Evolutionary conservation across 306 rosid genomes (phyloP).

Genomic region (Ormosia semicastrata): DNA sequence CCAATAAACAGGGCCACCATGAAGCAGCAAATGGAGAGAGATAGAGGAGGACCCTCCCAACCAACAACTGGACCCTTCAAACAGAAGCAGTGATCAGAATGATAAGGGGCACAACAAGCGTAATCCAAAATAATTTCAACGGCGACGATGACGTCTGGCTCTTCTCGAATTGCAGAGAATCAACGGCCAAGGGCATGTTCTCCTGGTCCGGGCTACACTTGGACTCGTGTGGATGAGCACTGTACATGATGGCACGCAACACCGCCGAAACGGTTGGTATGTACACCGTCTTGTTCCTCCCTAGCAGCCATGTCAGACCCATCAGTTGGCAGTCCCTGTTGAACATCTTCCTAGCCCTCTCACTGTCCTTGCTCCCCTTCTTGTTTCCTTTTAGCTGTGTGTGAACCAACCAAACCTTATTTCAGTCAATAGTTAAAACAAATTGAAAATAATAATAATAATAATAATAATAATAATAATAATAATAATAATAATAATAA

Average conservation of each 20-base stretch:
- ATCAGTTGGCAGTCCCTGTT: slow-evolving; percentile 77
- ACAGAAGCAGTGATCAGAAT: slow-evolving; percentile 18
- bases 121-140: neutral
- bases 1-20: neutral
- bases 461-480: too few relatives aligned
- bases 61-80: slow-evolving; percentile 17
- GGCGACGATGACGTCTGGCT: slow-evolving; percentile 37
- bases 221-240: slow-evolving; percentile 57
- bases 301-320: slow-evolving; percentile 87
- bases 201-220: slow-evolving; percentile 82
- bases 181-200: slow-evolving; percentile 92
- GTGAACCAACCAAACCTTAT: neutral
- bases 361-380: slow-evolving; percentile 34
- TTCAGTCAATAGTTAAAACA: too few relatives aligned
- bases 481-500: too few relatives aligned
- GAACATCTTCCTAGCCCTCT: slow-evolving; percentile 66
- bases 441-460: too few relatives aligned
- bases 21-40: too few relatives aligned
- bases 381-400: slow-evolving; percentile 51
- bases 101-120: slow-evolving; percentile 35
- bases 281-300: slow-evolving; percentile 70
- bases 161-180: slow-evolving; percentile 55
- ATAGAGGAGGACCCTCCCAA: neutral
- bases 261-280: slow-evolving; percentile 85
- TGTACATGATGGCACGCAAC: slow-evolving; percentile 79